Base-by-base conservation (phyloP, 1,139 yeast species). In the Yamadazyma blattariae region DNA sequence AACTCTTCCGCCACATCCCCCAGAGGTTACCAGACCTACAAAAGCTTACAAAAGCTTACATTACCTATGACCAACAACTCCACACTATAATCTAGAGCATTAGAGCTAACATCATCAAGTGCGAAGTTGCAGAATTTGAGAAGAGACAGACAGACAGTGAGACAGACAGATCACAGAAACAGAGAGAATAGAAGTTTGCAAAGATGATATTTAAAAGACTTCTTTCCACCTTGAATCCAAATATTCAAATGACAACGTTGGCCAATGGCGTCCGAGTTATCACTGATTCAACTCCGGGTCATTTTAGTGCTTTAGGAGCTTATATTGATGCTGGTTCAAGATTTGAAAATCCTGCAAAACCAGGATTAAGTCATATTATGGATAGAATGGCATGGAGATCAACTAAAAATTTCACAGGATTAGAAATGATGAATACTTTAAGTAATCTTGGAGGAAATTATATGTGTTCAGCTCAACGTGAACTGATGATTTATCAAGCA, bases 381-480 rank as follows among this genome's bases (percentile, higher is more conserved):
- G 98, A 92, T 55, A 71, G 96, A 40, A 60, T 92, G 54, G 92
- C 97, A 0, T 92, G 87, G 76, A 86, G 82, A 58, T 78, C 94
- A 5, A 88, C 97, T 0, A 61, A 70, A 30, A 67, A 75, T 37
- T 69, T 75, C 40, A 52, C 77, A 2, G 90, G 89, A 3, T 61
- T 72, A 25, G 75, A 83, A 39, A 86, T 92, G 88, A 72, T 86
- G 48, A 84, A 84, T 46, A 74, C 76, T 25, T 67, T 92, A 45
- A 89, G 88, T 37, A 70, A 79, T 34, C 62, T 92, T 37, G 98
- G 98, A 29, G 98, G 98, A 10, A 92, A 90, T 58, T 89, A 85
- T 59, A 90, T 88, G 79, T 86, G 96, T 54, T 83, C 96, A 1
- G 87, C 96, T 1, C 87, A 95, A 20, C 73, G 98, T 53, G 98